These are phyloP conservation scores for barley (Hordeum vulgare) DNA, from an alignment of 176 grass and related monocot species.

Conservation along the genomic window MorexV3_pseudomolecules_assembly NC_058523.1:158653611-158654110, in stretches of 20 bases:
- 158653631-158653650: not conserved
- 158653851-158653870: slow-evolving; percentile 76
- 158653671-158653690: not conserved
- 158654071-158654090: no score
- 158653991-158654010: slow-evolving; percentile 65
- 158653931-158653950: slow-evolving; percentile 94
- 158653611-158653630: not conserved
- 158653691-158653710: not conserved
- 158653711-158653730: not conserved
- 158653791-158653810: slow-evolving; percentile 78
- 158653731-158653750: no score
- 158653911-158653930: slow-evolving; percentile 69
- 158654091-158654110: not conserved
- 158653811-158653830: slow-evolving; percentile 79
- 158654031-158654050: slow-evolving; percentile 47
- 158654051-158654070: no score
- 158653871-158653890: slow-evolving; percentile 74
- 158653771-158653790: slow-evolving; percentile 35
- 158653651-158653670: not conserved
- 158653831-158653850: slow-evolving; percentile 95
- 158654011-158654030: slow-evolving; percentile 76
- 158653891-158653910: slow-evolving; percentile 93
- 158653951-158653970: slow-evolving; percentile 82
- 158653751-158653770: not conserved
- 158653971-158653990: slow-evolving; percentile 68